phyloP scores from a whole-genome alignment of 306 rosid species.

The Vigna angularis region DNA sequence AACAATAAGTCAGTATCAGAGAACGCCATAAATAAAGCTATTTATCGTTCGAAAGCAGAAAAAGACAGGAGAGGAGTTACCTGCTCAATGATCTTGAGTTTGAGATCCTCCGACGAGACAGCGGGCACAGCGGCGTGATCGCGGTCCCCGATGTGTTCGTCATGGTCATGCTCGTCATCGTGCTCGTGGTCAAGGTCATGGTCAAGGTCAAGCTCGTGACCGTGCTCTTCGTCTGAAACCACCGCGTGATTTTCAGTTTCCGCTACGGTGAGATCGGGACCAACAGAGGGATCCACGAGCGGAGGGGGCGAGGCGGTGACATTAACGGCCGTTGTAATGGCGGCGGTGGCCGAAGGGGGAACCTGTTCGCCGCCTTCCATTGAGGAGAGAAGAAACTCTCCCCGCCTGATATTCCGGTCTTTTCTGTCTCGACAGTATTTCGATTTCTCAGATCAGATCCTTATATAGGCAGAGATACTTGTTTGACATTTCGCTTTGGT shows the following conservation, averaged over 20 bases:
- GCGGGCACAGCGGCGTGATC: constrained; percentile 53
- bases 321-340: constrained; percentile 43
- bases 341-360: constrained; percentile 45
- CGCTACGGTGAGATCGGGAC: constrained; percentile 44
- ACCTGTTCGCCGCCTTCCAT: constrained; percentile 81
- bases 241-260: constrained; percentile 55
- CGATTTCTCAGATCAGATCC: background rate
- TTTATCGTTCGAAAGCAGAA: background rate
- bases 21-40: background rate
- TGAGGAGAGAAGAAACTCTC: constrained; percentile 42
- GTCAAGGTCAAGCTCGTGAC: constrained; percentile 32
- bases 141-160: constrained; percentile 47
- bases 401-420: constrained; percentile 50
- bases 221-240: constrained; percentile 66
- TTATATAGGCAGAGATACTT: constrained; percentile 33
- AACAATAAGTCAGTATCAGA: background rate
- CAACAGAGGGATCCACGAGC: background rate
- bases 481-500: constrained; percentile 23
- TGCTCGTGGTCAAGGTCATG: constrained; percentile 52
- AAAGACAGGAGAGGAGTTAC: constrained; percentile 34
- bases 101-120: constrained; percentile 79
- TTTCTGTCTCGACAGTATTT: constrained; percentile 50
- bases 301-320: constrained; percentile 49
- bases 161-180: constrained; percentile 48
- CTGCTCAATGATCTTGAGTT: constrained; percentile 82